Evolutionary conservation across 2,329 filamentous ascomycete genomes (phyloP).

Genomic region (Diaporthe vexans): DNA sequence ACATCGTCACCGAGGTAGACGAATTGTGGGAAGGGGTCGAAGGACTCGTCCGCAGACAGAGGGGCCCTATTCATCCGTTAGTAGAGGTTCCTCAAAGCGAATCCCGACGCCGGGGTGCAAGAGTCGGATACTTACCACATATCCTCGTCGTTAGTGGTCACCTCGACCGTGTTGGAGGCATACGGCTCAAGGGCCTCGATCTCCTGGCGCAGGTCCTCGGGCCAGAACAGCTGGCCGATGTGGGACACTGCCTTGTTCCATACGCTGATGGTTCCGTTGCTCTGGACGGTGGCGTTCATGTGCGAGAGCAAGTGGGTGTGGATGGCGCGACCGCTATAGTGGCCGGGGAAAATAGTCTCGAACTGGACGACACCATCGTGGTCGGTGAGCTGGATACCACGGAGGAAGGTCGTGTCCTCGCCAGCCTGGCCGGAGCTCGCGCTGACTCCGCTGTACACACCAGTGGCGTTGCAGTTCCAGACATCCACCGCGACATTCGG

Average conservation of each 20-base stretch:
- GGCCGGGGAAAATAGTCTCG: constrained; percentile 42
- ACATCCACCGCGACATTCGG: constrained; percentile 58
- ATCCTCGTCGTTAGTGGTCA: constrained; percentile 51
- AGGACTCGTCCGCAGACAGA: constrained; percentile 37
- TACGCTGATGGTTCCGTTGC: constrained; percentile 49
- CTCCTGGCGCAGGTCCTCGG: constrained; percentile 48
- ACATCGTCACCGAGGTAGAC: constrained; percentile 64
- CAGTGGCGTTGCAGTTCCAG: constrained; percentile 59
- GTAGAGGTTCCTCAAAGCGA: neutral
- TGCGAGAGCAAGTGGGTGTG: constrained; percentile 46
- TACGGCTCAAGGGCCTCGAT: constrained; percentile 50
- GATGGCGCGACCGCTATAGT: constrained; percentile 40
- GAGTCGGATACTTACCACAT: constrained; percentile 50
- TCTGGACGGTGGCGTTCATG: constrained; percentile 47
- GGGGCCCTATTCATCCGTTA: neutral
- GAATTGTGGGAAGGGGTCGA: constrained; percentile 66
- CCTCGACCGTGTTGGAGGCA: constrained; percentile 47
- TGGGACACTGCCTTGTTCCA: constrained; percentile 48
- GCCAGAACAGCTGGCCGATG: constrained; percentile 52
- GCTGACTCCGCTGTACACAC: constrained; percentile 55
- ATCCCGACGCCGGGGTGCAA: constrained; percentile 33
- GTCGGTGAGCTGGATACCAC: constrained; percentile 41
- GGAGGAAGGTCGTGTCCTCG: constrained; percentile 40
- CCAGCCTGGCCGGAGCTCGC: constrained; percentile 45
- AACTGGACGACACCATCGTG: constrained; percentile 39